Conservation (phyloP, 495 filamentous ascomycete genomes). For the Talaromyces borbonicus region DNA sequence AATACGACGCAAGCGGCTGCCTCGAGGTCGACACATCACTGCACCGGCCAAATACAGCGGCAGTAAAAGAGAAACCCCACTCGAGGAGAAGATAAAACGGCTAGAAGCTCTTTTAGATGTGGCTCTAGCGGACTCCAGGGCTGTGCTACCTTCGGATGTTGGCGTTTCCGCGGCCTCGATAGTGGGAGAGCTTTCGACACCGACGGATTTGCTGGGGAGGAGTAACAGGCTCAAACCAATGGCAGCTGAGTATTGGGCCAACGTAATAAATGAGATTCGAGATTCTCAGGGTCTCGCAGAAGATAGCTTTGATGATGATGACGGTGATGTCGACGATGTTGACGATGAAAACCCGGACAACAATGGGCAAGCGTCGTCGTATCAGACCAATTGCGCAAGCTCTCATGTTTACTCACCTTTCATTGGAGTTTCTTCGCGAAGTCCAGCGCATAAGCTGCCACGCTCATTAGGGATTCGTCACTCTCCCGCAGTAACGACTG, state of each 20-base stretch:
- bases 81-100: conserved; percentile 4
- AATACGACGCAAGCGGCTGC: conserved; percentile 11
- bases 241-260: neutral
- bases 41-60: neutral
- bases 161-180: neutral
- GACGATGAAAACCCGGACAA: neutral
- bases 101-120: conserved; percentile 2
- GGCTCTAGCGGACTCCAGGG: neutral
- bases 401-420: neutral
- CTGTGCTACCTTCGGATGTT: neutral
- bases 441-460: neutral
- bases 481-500: neutral
- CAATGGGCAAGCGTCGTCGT: neutral
- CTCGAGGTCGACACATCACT: conserved; percentile 5
- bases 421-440: neutral
- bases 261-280: conserved; percentile 3
- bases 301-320: neutral
- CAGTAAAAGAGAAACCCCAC: too few relatives aligned
- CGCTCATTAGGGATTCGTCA: neutral
- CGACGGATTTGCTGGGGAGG: neutral
- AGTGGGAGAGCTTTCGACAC: neutral
- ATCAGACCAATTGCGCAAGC: too few relatives aligned
- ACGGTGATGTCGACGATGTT: neutral
- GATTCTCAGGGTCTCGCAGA: neutral
- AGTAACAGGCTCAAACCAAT: neutral